These are phyloP conservation scores for Aleurites moluccanus DNA, from an alignment of 441 rosid genomes.

Conservation along the genomic window DNA sequence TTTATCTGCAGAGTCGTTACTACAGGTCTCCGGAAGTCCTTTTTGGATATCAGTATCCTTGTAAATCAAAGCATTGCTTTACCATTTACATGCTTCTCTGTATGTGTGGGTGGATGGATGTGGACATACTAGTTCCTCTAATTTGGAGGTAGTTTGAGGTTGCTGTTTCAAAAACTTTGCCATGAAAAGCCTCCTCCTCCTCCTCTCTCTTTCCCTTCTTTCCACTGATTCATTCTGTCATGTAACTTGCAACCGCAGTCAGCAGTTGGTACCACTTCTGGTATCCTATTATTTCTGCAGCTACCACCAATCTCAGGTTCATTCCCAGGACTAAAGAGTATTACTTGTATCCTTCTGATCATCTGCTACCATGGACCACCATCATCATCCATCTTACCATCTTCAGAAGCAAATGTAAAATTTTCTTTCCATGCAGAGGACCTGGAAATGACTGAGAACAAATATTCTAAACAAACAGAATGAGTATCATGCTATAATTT, in stretches of 20 bases:
- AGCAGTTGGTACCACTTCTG: background rate
- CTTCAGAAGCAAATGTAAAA: background rate
- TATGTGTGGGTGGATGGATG: background rate
- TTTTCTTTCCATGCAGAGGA: background rate
- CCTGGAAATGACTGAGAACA: background rate
- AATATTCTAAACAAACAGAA: background rate
- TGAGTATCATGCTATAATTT: background rate
- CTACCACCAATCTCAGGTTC: background rate
- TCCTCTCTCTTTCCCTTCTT: background rate
- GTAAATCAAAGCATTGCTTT: constrained; percentile 11
- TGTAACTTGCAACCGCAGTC: background rate
- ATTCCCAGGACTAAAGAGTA: background rate
- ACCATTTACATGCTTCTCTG: background rate
- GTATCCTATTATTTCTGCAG: background rate
- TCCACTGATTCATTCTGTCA: background rate
- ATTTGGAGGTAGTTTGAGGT: background rate
- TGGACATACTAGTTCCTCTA: background rate
- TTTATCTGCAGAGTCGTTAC: constrained; percentile 91
- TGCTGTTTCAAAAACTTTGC: background rate
- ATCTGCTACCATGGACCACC: background rate
- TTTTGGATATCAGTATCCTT: constrained; percentile 99
- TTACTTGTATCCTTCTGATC: background rate
- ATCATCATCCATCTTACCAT: background rate
- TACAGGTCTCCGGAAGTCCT: constrained; percentile 99
- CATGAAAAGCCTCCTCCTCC: background rate